A percentile compares a stretch with the other conserved stretches of the same genome.
phyloP scores from a whole-genome alignment of 805 yeast species.

The Candida khao-thaluensis region DNA sequence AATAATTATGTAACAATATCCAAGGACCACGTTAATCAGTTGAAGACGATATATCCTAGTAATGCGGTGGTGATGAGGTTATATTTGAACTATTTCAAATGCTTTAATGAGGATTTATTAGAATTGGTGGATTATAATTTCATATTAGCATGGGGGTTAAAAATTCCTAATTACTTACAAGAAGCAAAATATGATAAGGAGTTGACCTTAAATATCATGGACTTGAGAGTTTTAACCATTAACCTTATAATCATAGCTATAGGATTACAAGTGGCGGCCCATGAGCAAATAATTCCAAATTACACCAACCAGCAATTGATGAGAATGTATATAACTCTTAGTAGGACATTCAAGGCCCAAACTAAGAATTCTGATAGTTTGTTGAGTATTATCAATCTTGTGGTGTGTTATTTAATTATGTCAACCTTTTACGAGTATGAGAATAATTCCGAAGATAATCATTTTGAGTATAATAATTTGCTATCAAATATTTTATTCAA shows the following conservation, averaged over 20 bases:
- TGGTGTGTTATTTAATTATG: conserved; percentile 26
- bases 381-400: conserved; percentile 24
- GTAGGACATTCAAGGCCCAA: conserved; percentile 19
- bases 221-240: conserved; percentile 19
- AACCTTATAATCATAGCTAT: conserved; percentile 20
- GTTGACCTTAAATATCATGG: conserved; percentile 11
- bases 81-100: conserved; percentile 11
- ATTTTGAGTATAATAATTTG: conserved; percentile 28
- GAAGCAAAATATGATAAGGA: conserved; percentile 5
- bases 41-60: conserved; percentile 12
- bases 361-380: conserved; percentile 20
- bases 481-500: conserved; percentile 17
- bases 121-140: conserved; percentile 13
- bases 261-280: conserved; percentile 18
- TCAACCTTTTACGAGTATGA: conserved; percentile 20
- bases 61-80: conserved; percentile 1
- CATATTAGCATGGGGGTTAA: conserved; percentile 5
- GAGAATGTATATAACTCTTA: conserved; percentile 16
- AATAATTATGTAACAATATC: not conserved
- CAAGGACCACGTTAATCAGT: conserved; percentile 10
- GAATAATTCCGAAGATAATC: conserved; percentile 22
- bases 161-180: conserved; percentile 1
- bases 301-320: conserved; percentile 15
- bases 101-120: conserved; percentile 15
- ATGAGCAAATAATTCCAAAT: not conserved